phyloP scores from a whole-genome alignment of 148 eudicot genomes.

The Drosera capensis region DNA sequence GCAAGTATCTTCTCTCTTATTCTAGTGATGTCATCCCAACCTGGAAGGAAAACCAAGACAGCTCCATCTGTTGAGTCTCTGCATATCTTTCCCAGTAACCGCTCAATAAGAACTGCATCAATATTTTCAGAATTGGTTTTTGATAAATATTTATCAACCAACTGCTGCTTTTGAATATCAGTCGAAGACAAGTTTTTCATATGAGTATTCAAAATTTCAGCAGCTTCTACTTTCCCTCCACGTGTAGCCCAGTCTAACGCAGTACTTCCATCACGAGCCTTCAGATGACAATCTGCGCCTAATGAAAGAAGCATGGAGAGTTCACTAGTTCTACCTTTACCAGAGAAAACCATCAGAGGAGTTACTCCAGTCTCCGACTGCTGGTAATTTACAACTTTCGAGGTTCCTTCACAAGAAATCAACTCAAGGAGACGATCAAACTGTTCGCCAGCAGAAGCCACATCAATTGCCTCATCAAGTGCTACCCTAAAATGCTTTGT shows the following conservation, averaged over 20 bases:
- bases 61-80: constrained; percentile 64
- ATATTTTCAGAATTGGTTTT: constrained; percentile 44
- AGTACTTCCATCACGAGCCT: constrained; percentile 55
- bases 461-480: constrained; percentile 75
- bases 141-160: constrained; percentile 52
- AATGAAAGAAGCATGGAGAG: constrained; percentile 77
- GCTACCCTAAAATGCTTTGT: constrained; percentile 39
- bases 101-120: constrained; percentile 54
- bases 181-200: constrained; percentile 22
- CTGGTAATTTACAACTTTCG: constrained; percentile 46
- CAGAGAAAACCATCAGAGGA: constrained; percentile 79
- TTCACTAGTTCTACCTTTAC: constrained; percentile 70
- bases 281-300: constrained; percentile 62
- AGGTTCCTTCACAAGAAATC: constrained; percentile 38
- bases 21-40: constrained; percentile 87
- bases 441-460: constrained; percentile 58
- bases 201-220: constrained; percentile 48
- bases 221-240: constrained; percentile 44
- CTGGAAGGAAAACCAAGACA: constrained; percentile 82
- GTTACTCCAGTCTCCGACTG: constrained; percentile 72
- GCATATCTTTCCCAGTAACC: constrained; percentile 69
- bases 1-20: constrained; percentile 32
- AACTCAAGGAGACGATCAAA: constrained; percentile 60
- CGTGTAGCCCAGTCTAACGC: constrained; percentile 72
- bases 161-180: constrained; percentile 31